These are phyloP conservation scores for Epichloe baconii DNA, from an alignment of 2,329 filamentous ascomycete species.

Conservation along the genomic window DNA sequence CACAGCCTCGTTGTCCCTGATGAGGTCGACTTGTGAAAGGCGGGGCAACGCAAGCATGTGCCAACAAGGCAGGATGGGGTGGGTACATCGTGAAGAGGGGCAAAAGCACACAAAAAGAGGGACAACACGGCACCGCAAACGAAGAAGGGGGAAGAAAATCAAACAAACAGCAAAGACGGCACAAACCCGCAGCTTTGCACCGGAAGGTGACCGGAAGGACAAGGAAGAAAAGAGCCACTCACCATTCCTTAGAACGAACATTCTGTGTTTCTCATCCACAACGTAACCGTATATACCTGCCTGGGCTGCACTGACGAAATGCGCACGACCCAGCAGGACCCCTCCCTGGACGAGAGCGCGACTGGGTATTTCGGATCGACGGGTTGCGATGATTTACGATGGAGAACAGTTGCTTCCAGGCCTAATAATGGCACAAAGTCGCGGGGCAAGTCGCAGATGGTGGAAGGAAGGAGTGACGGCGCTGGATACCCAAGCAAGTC, in stretches of 20 bases:
- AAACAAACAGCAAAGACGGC: neutral
- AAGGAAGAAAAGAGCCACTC: slow-evolving; percentile 13
- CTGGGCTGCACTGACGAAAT: neutral
- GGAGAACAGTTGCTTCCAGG: neutral
- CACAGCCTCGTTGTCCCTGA: neutral
- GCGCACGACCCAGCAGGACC: neutral
- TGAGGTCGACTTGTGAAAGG: neutral
- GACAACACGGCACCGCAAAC: no score
- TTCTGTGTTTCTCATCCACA: slow-evolving; percentile 8
- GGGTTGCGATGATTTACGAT: no score
- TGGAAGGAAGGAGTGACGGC: neutral
- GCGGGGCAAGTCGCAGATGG: no score
- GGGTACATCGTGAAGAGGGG: slow-evolving; percentile 6
- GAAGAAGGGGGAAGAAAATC: neutral
- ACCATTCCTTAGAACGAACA: slow-evolving; percentile 34
- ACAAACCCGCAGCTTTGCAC: neutral
- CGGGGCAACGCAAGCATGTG: neutral
- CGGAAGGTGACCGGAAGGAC: neutral
- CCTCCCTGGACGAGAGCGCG: neutral
- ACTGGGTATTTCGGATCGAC: neutral
- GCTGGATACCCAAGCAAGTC: neutral
- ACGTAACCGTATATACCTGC: neutral
- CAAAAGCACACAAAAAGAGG: neutral
- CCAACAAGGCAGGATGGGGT: neutral
- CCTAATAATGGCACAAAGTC: neutral